Evolutionary conservation across 805 yeast species (phyloP).

Genomic region (Nakazawaea peltata): DNA sequence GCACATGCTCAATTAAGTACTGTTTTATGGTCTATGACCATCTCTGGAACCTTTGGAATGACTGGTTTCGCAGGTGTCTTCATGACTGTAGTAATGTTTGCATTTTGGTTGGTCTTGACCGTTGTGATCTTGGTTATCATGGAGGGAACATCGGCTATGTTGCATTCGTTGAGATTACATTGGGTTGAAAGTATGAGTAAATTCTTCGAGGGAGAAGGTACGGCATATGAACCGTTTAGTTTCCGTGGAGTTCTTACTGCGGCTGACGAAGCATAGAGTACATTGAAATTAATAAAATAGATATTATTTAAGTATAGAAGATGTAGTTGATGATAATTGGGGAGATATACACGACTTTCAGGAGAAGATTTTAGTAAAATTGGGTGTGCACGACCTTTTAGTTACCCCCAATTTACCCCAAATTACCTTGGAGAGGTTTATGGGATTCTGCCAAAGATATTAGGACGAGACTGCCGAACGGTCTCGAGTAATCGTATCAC

Average conservation of each 20-base stretch:
- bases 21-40: slow-evolving; percentile 73
- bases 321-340: too few relatives aligned
- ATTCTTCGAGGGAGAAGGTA: slow-evolving; percentile 72
- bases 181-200: slow-evolving; percentile 84
- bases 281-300: not conserved
- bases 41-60: slow-evolving; percentile 50
- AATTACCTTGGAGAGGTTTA: too few relatives aligned
- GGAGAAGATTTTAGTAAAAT: too few relatives aligned
- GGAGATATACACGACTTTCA: too few relatives aligned
- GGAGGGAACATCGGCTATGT: slow-evolving; percentile 86
- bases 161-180: slow-evolving; percentile 67
- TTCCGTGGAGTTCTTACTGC: slow-evolving; percentile 27
- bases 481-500: too few relatives aligned
- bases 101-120: slow-evolving; percentile 69
- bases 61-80: slow-evolving; percentile 47
- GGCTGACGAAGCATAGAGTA: slow-evolving; percentile 6
- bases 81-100: slow-evolving; percentile 54
- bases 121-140: slow-evolving; percentile 62
- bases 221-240: slow-evolving; percentile 55
- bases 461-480: too few relatives aligned
- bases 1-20: slow-evolving; percentile 76
- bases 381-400: too few relatives aligned
- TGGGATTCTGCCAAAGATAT: too few relatives aligned
- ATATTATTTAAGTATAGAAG: too few relatives aligned
- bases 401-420: too few relatives aligned